Evolutionary conservation across 257 asterid genomes (phyloP).

Genomic region (Solanum bulbocastanum): DNA sequence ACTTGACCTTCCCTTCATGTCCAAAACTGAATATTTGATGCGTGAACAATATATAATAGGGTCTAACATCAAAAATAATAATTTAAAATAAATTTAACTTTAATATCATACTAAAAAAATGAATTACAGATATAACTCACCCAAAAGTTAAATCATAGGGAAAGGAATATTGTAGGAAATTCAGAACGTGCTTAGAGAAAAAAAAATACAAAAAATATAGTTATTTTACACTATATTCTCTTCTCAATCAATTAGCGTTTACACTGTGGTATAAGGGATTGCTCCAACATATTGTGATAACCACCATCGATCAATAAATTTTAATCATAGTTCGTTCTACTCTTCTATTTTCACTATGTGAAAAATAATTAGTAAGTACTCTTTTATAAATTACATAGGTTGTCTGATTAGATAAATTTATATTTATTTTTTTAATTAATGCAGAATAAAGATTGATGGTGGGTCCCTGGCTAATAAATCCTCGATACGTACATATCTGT

Average conservation of each 20-base stretch:
- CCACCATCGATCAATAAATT: background rate
- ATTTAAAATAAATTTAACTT: rapidly evolving
- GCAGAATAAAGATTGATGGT: background rate
- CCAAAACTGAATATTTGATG: background rate
- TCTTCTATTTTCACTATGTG: no score
- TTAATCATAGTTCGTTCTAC: background rate
- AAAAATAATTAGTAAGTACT: no score
- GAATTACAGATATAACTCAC: background rate
- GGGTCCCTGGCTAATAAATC: background rate
- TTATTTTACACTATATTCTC: background rate
- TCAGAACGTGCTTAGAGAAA: background rate
- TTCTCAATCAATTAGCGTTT: background rate
- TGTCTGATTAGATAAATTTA: background rate
- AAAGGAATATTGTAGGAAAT: no score
- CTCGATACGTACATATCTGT: background rate
- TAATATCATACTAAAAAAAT: background rate
- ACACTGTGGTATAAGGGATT: background rate
- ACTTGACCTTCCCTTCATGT: background rate
- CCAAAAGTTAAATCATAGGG: background rate
- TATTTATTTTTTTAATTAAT: background rate
- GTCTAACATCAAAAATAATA: background rate
- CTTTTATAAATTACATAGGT: no score
- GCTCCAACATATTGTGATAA: background rate
- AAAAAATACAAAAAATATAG: no score
- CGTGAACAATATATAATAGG: background rate